Evolutionary conservation across 2,329 filamentous ascomycete genomes (phyloP), one percentile per base, ranked within the genome.

Genomic region (Ophidiomyces ophidiicola): DNA sequence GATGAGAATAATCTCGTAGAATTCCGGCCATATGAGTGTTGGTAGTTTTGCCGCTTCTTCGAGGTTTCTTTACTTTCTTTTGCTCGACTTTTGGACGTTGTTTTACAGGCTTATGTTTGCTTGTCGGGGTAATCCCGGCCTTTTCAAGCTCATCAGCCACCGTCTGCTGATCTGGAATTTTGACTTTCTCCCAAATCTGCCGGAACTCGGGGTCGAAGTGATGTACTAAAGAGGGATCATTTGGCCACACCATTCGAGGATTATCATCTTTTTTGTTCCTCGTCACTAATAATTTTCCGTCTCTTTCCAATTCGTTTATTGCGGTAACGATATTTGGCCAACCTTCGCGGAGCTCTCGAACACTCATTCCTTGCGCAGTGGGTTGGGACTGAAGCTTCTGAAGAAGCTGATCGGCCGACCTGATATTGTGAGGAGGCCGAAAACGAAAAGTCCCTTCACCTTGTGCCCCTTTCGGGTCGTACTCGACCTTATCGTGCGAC

Each of bases 261-360:
- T 82, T 74, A 54, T 82, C 80, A 58, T 96, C 88, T 66, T 96
- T 96, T 64, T 90, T 92, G 41, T 87, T 87, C 45, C 87, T 76
- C 15, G 84, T 82, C 4, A 94, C 84, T 24, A 96, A 70, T 32
- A 96, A 70, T 59, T 80, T 80, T 54, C 87, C 80, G 56, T 82
- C 74, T 28, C 63, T 63, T 65, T 94, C 88, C 36, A 98, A 71
- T 49, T 74, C 69, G 46, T 81, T 74, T 56, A 98, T 81, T 6
- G 81, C 74, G 14, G 80, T 74, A 44, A 87, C 78, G 53, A 85
- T 92, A 51, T 80, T 79, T 17, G 80, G 78, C 90, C 90, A 98
- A 46, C 90, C 90, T 57, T 98, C 90, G 62, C 94, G 93, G 45
- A 98, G 72, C 52, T 94, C 86, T 58, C 85, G 86, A 46, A 96